phyloP scores from a whole-genome alignment of 306 rosid genomes.

The Prunus armeniaca region DNA sequence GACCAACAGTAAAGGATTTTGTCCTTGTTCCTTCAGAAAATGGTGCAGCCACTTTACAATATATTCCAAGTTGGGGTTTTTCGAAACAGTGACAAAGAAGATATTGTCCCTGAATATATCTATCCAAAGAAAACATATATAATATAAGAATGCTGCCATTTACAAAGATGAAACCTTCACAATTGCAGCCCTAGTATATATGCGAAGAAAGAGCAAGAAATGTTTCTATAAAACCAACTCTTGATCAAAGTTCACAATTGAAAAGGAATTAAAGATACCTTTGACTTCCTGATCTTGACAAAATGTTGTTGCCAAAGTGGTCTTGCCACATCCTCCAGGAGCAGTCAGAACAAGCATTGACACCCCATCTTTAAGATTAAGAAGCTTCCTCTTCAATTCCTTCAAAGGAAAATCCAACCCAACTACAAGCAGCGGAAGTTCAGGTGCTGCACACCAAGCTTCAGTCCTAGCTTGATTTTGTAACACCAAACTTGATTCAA shows the following conservation, averaged over 20 bases:
- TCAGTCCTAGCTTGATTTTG: not conserved
- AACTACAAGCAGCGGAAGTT: conserved; percentile 31
- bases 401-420: conserved; percentile 45
- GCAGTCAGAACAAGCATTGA: conserved; percentile 43
- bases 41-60: conserved; percentile 31
- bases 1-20: conserved; percentile 40
- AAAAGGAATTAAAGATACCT: conserved; percentile 28
- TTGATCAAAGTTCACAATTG: too few relatives aligned
- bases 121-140: conserved; percentile 20
- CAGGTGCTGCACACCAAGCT: conserved; percentile 31
- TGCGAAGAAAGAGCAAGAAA: not conserved
- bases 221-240: not conserved
- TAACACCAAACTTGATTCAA: not conserved
- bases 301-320: conserved; percentile 40
- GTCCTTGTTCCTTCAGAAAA: conserved; percentile 16
- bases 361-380: conserved; percentile 17
- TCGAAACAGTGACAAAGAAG: conserved; percentile 40
- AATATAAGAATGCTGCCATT: not conserved
- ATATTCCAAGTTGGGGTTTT: conserved; percentile 32
- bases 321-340: conserved; percentile 50
- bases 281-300: conserved; percentile 43
- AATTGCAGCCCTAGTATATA: not conserved
- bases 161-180: not conserved
- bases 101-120: conserved; percentile 46
- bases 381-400: conserved; percentile 46